Base-by-base conservation (phyloP, 768 basidiomycete genomes). In the Phlebiopsis gigantea region DNA sequence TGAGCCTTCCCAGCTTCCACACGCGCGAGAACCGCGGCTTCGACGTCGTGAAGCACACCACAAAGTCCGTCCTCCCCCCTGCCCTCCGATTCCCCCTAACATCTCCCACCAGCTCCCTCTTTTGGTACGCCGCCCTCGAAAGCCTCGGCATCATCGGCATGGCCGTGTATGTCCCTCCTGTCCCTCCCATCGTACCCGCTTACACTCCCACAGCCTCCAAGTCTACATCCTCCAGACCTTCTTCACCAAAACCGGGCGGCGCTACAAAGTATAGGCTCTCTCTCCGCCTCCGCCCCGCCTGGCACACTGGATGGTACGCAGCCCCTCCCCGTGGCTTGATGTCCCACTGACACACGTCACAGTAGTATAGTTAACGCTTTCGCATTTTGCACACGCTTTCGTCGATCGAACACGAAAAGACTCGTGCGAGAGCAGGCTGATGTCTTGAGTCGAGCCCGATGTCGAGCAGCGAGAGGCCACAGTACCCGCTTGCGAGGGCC, bases 1-100 rank as follows among this genome's bases (percentile, higher is more conserved):
- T 22, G 6, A 17, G 25, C 46, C 47, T 7, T 30, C 21, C 45
- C 62, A 97, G 94, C 69, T 94, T 93, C 77, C 94, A 98, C 70
- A 98, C 95, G 2, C 81, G 88, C 48, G 93, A 98, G 70, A 92
- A 91, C 63, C 83, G 95, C 34, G 93, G 93, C n/a, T 95, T 94
- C 71, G 92, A 91, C 5, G 79, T 90, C 21, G 94, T 98, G 24
- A 87, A 86, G 66, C 93, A 92, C 0, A 97, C 90, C 24, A 88
- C 91, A 75, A 89, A 84, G 91, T 92, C 76, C 61, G 54, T 58
- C 17, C 55, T 42, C 24, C 19, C 24, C 24, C 7, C 22, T 31
- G 34, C 29, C 26, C 6, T 21, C 46, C 26, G 12, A 43, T 43
- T 21, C 41, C 14, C 19, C 7, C 6, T 7, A 10, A 28, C 19